These are phyloP conservation scores for Saururus chinensis DNA, from an alignment of 164 flowering plant genomes.

Conservation along the genomic window DNA sequence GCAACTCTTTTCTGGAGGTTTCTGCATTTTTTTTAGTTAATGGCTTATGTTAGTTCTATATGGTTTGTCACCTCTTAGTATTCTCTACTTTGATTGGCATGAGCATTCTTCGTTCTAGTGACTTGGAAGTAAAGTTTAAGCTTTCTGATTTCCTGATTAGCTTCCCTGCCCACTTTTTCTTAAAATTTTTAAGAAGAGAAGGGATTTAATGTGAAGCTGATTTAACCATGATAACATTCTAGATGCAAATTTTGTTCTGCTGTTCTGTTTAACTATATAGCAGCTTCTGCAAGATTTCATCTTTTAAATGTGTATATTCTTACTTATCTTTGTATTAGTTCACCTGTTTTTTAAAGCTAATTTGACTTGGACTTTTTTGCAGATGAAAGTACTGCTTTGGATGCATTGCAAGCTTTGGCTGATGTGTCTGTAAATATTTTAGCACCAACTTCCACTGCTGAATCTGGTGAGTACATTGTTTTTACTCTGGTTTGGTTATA, in stretches of 20 bases:
- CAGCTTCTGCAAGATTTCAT: background rate
- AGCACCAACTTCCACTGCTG: slow-evolving; percentile 34
- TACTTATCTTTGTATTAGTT: background rate
- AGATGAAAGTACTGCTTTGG: slow-evolving; percentile 52
- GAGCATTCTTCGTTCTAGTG: background rate
- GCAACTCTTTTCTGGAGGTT: slow-evolving; percentile 43
- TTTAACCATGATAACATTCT: background rate
- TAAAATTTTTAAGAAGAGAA: background rate
- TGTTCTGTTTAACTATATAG: background rate
- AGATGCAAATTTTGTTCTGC: background rate
- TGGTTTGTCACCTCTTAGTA: background rate
- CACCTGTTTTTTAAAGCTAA: background rate
- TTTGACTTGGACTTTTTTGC: slow-evolving; percentile 2
- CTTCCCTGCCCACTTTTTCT: background rate
- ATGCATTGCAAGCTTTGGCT: slow-evolving; percentile 61
- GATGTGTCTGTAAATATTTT: slow-evolving; percentile 39
- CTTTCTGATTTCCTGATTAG: background rate
- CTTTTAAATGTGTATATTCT: background rate
- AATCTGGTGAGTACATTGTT: slow-evolving; percentile 31
- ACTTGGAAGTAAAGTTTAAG: background rate
- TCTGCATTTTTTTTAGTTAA: background rate
- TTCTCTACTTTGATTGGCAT: background rate
- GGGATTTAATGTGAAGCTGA: too few species aligned
- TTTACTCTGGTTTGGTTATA: background rate
- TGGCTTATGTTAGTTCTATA: background rate